phyloP scores from a whole-genome alignment of 495 filamentous ascomycete species.

The Chaetomidium leptoderma region DNA sequence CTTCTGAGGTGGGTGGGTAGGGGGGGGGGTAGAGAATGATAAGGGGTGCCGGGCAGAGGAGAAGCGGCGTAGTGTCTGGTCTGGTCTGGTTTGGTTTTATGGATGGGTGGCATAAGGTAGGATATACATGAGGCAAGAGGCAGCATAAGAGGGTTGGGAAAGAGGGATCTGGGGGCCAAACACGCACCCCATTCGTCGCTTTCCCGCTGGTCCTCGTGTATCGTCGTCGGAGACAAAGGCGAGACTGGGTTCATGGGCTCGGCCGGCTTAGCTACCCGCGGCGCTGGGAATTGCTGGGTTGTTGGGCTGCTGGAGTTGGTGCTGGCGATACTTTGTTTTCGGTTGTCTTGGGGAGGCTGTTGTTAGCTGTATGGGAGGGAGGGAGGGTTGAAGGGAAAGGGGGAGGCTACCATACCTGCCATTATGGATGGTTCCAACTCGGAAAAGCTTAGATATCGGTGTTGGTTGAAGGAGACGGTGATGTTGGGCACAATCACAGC shows the following conservation, averaged over 20 bases:
- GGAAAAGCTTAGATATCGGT: neutral
- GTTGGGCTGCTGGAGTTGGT: conserved; percentile 9
- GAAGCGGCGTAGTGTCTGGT: neutral
- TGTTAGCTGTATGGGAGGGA: neutral
- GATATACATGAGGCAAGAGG: neutral
- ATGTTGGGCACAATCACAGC: neutral
- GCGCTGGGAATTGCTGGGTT: neutral
- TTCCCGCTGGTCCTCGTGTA: conserved; percentile 10
- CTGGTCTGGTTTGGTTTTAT: neutral
- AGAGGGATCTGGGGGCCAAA: neutral
- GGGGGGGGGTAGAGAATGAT: neutral
- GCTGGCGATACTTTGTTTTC: conserved; percentile 11
- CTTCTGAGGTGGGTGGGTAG: neutral
- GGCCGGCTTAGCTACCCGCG: neutral
- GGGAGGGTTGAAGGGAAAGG: neutral
- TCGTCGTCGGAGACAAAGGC: neutral
- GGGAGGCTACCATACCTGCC: neutral
- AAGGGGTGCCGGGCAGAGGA: neutral
- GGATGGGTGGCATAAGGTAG: neutral
- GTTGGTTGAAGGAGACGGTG: neutral
- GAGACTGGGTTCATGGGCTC: neutral
- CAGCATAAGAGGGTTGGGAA: neutral
- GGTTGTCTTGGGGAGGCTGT: neutral
- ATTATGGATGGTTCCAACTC: neutral
- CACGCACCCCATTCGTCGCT: conserved; percentile 45